These are phyloP conservation scores for Penicillium roqueforti DNA, from an alignment of 495 filamentous ascomycete species.

Conservation along the genomic window DNA sequence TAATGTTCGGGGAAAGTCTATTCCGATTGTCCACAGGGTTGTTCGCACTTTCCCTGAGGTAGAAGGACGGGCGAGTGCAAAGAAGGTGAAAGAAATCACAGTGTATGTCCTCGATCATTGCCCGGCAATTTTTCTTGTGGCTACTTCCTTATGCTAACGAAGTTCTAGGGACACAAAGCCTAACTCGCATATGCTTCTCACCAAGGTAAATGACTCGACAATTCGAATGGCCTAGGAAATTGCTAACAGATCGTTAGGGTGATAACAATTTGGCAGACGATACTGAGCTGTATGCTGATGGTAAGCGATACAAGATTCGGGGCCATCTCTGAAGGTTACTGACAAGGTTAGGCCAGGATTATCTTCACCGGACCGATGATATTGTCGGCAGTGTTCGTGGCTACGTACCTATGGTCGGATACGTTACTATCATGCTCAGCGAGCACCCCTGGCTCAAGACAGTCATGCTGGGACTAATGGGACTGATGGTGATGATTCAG, in stretches of 20 bases:
- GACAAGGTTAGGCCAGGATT: constrained; percentile 60
- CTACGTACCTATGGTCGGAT: constrained; percentile 95
- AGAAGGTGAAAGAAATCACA: constrained; percentile 38
- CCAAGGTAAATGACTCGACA: constrained; percentile 51
- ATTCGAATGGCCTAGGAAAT: not conserved
- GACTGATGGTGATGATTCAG: constrained; percentile 87
- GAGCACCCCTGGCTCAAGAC: constrained; percentile 98
- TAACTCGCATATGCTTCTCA: constrained; percentile 58
- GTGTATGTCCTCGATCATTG: constrained; percentile 23
- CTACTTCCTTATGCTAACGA: constrained; percentile 6
- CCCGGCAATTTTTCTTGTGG: not conserved
- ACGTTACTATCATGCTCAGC: constrained; percentile 93
- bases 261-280: constrained; percentile 96
- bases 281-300: constrained; percentile 59
- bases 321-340: not conserved
- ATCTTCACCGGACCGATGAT: constrained; percentile 75
- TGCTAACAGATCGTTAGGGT: constrained; percentile 39
- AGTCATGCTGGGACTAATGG: constrained; percentile 90
- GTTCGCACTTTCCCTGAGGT: constrained; percentile 57
- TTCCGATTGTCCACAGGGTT: constrained; percentile 27
- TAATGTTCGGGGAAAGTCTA: constrained; percentile 20
- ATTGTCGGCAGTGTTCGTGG: constrained; percentile 91
- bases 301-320: not conserved
- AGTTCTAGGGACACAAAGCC: constrained; percentile 23
- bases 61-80: constrained; percentile 31